Evolutionary conservation across 2,329 filamentous ascomycete species (phyloP).

Genomic region (Macrophomina pseudophaseolina): DNA sequence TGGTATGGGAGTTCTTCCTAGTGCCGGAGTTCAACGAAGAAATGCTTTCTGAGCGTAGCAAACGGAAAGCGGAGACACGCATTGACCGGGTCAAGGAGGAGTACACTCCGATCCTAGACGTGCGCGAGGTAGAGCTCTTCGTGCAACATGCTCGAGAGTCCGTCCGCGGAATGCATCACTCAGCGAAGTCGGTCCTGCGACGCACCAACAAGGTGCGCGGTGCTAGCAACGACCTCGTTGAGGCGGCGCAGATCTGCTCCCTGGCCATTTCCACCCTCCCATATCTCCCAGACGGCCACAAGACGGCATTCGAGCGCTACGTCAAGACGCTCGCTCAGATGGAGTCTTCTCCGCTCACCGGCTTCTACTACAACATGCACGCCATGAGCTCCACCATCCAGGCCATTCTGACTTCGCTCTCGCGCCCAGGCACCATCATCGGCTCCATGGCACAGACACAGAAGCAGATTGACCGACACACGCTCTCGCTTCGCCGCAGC

Average conservation of each 20-base stretch:
- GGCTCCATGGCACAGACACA: conserved; percentile 74
- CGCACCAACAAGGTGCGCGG: conserved; percentile 76
- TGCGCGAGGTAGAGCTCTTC: conserved; percentile 90
- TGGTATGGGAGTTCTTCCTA: conserved; percentile 98
- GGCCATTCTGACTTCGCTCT: conserved; percentile 78
- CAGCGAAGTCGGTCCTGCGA: conserved; percentile 81
- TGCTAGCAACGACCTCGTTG: conserved; percentile 68
- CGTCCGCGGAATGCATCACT: conserved; percentile 81
- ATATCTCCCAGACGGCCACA: conserved; percentile 72
- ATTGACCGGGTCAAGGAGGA: conserved; percentile 88
- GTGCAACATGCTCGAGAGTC: conserved; percentile 89
- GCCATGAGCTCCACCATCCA: conserved; percentile 84
- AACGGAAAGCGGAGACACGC: conserved; percentile 82
- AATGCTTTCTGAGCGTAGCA: conserved; percentile 87
- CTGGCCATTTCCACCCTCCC: conserved; percentile 59
- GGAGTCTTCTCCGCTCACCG: conserved; percentile 73
- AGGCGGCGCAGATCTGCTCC: conserved; percentile 63
- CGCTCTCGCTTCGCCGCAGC: conserved; percentile 73
- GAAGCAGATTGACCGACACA: conserved; percentile 77
- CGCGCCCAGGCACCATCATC: conserved; percentile 79
- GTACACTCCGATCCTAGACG: conserved; percentile 77
- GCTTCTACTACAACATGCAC: conserved; percentile 76
- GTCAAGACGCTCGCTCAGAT: conserved; percentile 67
- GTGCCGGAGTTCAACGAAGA: conserved; percentile 91
- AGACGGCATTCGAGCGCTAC: conserved; percentile 74